Conservation (phyloP, 352 stramenopile genomes). For the Pythium phragmitis region DNA sequence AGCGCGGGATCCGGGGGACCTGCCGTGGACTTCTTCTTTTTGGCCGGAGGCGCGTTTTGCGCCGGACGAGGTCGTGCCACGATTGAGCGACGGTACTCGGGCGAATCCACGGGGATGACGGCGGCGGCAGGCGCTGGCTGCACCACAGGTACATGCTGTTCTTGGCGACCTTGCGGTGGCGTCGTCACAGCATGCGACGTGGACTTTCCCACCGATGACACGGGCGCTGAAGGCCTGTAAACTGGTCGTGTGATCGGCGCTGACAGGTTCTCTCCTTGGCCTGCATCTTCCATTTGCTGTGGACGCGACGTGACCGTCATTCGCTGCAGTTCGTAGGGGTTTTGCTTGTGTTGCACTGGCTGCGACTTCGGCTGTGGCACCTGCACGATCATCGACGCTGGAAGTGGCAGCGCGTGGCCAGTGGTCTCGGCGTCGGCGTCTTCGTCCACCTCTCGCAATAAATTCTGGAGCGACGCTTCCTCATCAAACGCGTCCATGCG, state of each 20-base stretch:
- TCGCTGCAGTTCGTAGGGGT: neutral
- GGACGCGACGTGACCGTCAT: no score
- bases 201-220: neutral
- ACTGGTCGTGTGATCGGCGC: neutral
- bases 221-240: neutral
- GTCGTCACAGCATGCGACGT: neutral
- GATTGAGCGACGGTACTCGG: neutral
- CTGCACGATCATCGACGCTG: neutral
- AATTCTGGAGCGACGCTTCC: conserved; percentile 8
- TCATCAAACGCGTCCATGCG: conserved; percentile 18
- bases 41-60: neutral
- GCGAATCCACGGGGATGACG: conserved; percentile 10
- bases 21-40: neutral
- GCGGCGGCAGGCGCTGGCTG: neutral
- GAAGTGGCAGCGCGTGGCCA: neutral
- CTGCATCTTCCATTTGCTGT: neutral
- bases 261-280: neutral
- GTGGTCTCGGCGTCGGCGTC: neutral
- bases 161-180: neutral
- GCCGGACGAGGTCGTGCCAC: neutral
- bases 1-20: neutral
- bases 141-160: neutral
- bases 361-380: neutral
- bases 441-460: conserved; percentile 10
- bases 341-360: no score